phyloP scores from a whole-genome alignment of 2,329 filamentous ascomycete species.

The Pseudopithomyces chartarum region DNA sequence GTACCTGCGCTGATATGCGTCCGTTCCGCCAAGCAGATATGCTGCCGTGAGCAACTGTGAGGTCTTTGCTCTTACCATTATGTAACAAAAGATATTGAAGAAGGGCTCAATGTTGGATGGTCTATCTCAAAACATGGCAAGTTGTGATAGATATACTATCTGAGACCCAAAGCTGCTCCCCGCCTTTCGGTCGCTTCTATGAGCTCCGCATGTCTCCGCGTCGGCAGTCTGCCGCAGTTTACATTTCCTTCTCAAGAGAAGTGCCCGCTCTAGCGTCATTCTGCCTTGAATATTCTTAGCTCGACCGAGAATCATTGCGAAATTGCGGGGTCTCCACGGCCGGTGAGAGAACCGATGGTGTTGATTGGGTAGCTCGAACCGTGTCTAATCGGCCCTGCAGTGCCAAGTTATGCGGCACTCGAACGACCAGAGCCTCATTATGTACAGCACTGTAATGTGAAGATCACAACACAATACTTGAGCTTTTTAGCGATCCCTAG shows the following conservation, averaged over 20 bases:
- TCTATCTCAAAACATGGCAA: not conserved
- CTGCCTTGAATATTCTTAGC: not conserved
- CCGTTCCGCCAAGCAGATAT: constrained; percentile 9
- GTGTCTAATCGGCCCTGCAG: not conserved
- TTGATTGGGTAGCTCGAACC: not conserved
- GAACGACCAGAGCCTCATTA: not conserved
- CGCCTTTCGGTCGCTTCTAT: not conserved
- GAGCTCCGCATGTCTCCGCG: not conserved
- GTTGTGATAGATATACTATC: not conserved
- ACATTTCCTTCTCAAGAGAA: not conserved
- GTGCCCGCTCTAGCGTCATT: not conserved
- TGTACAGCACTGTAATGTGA: too few relatives aligned
- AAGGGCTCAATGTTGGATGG: not conserved
- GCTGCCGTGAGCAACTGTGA: constrained; percentile 8
- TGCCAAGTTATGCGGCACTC: not conserved
- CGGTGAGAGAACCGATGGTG: not conserved
- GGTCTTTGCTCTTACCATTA: constrained; percentile 11
- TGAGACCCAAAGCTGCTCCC: not conserved
- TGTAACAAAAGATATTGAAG: not conserved
- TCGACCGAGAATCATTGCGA: not conserved
- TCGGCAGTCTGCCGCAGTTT: not conserved
- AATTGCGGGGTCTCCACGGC: not conserved
- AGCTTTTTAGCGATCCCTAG: too few relatives aligned
- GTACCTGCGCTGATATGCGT: constrained; percentile 19
- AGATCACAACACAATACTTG: too few relatives aligned